Evolutionary conservation across 768 basidiomycete genomes (phyloP).

Genomic region (Kwoniella shandongensis): DNA sequence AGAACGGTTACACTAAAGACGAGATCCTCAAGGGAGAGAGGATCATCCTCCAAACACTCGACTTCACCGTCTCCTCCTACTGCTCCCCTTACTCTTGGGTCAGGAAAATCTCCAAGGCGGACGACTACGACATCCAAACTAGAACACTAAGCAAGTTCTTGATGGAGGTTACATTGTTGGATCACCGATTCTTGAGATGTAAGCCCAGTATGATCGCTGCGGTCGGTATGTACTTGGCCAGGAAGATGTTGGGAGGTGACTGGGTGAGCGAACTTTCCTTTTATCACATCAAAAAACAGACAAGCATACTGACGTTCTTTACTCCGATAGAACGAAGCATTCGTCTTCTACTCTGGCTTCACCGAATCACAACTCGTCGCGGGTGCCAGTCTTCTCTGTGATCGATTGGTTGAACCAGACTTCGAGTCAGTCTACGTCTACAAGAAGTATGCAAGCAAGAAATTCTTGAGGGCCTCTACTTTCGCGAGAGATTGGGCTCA

Average conservation of each 20-base stretch:
- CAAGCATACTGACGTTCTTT: constrained; percentile 26
- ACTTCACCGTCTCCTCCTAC: constrained; percentile 93
- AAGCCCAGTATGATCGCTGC: constrained; percentile 94
- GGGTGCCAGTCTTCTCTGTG: constrained; percentile 77
- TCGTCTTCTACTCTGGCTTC: constrained; percentile 88
- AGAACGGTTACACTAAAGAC: constrained; percentile 87
- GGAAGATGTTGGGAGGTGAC: constrained; percentile 87
- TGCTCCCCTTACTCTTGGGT: constrained; percentile 99
- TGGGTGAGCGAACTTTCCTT: constrained; percentile 80
- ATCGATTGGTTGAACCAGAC: constrained; percentile 73
- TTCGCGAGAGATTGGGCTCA: constrained; percentile 58
- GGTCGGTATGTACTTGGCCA: constrained; percentile 93
- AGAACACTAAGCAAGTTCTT: constrained; percentile 96
- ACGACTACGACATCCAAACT: constrained; percentile 97
- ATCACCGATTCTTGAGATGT: constrained; percentile 85
- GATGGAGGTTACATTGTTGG: constrained; percentile 90
- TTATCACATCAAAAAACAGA: too few species aligned
- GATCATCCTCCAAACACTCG: constrained; percentile 87
- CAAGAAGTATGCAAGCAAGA: constrained; percentile 97
- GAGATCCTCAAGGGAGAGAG: constrained; percentile 98
- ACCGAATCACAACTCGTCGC: constrained; percentile 82
- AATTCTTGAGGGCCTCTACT: constrained; percentile 78
- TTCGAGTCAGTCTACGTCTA: constrained; percentile 84
- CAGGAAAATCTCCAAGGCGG: constrained; percentile 95
- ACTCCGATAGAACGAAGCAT: constrained; percentile 69